These are phyloP conservation scores for Colletotrichum tamarilloi DNA, from an alignment of 2,329 filamentous ascomycete species.

Conservation along the genomic window DNA sequence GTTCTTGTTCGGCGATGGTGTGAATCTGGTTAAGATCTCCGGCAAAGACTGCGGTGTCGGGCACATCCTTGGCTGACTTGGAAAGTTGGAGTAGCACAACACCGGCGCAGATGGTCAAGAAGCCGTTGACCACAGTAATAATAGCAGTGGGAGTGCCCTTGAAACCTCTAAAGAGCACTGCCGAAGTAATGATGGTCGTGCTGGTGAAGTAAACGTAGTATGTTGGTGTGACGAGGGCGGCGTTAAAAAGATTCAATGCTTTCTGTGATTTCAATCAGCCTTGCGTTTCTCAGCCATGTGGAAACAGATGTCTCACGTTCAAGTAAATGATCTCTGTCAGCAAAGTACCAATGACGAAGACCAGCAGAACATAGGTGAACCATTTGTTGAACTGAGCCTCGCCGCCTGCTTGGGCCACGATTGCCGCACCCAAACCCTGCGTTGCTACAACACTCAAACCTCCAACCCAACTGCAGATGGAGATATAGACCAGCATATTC, in stretches of 20 bases:
- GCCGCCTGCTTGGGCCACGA: conserved; percentile 86
- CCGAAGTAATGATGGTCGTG: conserved; percentile 92
- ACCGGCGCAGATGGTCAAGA: conserved; percentile 91
- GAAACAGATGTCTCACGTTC: conserved; percentile 74
- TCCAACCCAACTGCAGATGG: conserved; percentile 94
- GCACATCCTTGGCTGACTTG: conserved; percentile 97
- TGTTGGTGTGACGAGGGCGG: conserved; percentile 94
- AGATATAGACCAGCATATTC: conserved; percentile 97
- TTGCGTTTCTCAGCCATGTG: background rate
- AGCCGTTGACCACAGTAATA: conserved; percentile 90
- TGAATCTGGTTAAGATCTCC: conserved; percentile 95
- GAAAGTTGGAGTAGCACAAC: conserved; percentile 95
- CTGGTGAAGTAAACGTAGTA: conserved; percentile 99
- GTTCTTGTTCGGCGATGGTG: conserved; percentile 93
- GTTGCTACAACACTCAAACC: conserved; percentile 95
- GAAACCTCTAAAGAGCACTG: conserved; percentile 93
- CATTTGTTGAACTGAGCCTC: conserved; percentile 94
- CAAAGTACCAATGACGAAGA: conserved; percentile 90
- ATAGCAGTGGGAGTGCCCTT: conserved; percentile 86
- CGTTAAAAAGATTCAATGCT: conserved; percentile 97
- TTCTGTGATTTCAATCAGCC: conserved; percentile 72
- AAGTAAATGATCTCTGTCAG: conserved; percentile 95
- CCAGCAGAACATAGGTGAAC: conserved; percentile 93
- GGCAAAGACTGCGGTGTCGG: conserved; percentile 90
- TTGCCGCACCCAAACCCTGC: conserved; percentile 90